Evolutionary conservation across 768 basidiomycete species (phyloP), one percentile per base, ranked within the genome.

Genomic region (Rhizopogon sp.): DNA sequence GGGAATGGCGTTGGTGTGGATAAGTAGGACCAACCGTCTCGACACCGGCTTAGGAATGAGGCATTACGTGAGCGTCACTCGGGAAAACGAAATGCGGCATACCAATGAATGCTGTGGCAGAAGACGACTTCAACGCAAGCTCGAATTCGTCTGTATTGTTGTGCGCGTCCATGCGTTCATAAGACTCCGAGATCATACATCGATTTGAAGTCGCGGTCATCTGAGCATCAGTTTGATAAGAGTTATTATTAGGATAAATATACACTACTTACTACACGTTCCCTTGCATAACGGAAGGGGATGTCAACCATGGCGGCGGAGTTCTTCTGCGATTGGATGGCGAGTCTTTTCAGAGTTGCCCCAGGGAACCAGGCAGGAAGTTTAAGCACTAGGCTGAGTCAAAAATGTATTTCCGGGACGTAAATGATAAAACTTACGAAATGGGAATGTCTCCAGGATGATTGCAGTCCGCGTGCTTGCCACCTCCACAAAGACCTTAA

Each of bases 331-430:
- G 68, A 73, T 42, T 62, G 62, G 20, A 57, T 44, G 11, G 71
- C 70, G 56, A 63, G 59, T 39, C 64, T 63, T 57, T 60, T 71
- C 35, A 70, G 58, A 14, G 55, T 62, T 17, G 74, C 72, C 4
- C 72, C 73, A 3, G 71, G 72, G 40, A 74, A 65, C 73, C 72
- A 74, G 14, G 49, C 46, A 10, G 67, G 67, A 39, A 69, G 60
- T 41, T 59, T 67, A 29, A 69, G 60, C 45, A 69, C 67, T 69
- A 55, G 46, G 49, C 40, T 40, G 37, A 46, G 20, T 69, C 49
- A 67, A 31, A n/a, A 47, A 39, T 47, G 53, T 54, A 42, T 28
- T 31, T 33, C 29, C 9, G 17, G 47, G 22, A 42, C 1, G 33
- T 31, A 55, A 56, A 45, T 49, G 63, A 53, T 20, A 45, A 58